Evolutionary conservation across 2,329 filamentous ascomycete genomes (phyloP), one percentile per base, ranked within the genome.

Genomic region (Pseudogymnoascus sp.): DNA sequence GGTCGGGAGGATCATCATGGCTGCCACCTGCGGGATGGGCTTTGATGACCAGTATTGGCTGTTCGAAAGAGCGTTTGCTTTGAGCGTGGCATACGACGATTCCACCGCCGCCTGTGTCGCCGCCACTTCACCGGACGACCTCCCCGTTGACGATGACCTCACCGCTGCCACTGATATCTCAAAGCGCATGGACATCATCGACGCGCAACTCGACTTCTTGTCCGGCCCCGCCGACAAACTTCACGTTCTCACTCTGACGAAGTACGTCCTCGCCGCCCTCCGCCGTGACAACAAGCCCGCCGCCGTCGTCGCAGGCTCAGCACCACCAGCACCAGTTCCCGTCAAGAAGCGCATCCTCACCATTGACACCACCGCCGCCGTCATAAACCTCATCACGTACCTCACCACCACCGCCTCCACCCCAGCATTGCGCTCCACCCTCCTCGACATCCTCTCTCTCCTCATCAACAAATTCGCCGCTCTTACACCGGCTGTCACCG

Each of bases 391-490:
- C 21, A 11, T 56, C 50, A 33, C 23, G 4, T 56, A 28, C 50
- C 50, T 56, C 12, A 8, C 31, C 23, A 56, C 21, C 4, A 28
- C 23, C 23, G 23, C 23, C 23, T 28, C 12, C 50, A n/a, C 50
- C 4, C 11, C 50, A 1, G 1, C 31, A 1, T 10, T 56, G 6
- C 50, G 50, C 31, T 56, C 50, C 11, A n/a, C 23, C 10, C 69
- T 71, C 60, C 59, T 72, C 4, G 66, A 63, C 23, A 64, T 68
- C 25, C 42, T 72, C 2, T 70, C 73, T 42, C 62, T 73, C 4
- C 53, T 72, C 0, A 63, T 73, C 11, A 73, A 72, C 59, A 73
- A 73, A 38, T 73, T 71, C 25, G 60, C 61, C 38, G 70, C 68
- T 5, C 37, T 66, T n/a, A 64, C 59, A 6, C 60, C 63, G 6